These are phyloP conservation scores for Cystobasidiaceae sp. DNA, from an alignment of 1,284 basidiomycete species.

Conservation along the genomic window DNA sequence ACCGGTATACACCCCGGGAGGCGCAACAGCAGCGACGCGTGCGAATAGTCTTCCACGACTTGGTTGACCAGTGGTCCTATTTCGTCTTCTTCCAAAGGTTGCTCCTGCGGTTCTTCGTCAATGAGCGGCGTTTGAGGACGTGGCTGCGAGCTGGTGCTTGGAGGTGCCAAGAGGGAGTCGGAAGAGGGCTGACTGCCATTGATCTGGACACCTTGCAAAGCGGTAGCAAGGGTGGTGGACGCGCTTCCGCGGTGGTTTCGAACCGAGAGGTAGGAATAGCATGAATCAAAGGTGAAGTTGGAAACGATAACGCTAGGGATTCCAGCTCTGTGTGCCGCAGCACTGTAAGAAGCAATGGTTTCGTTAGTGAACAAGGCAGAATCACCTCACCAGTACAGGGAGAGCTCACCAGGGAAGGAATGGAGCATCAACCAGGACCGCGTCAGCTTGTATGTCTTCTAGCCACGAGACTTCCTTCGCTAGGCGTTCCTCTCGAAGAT, in stretches of 20 bases:
- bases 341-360: conserved; percentile 52
- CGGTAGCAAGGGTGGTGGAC: background rate
- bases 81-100: conserved; percentile 53
- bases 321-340: conserved; percentile 59
- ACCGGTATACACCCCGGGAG: conserved; percentile 69
- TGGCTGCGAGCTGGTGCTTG: conserved; percentile 28
- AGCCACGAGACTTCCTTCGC: conserved; percentile 57
- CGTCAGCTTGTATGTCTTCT: conserved; percentile 53
- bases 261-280: conserved; percentile 67
- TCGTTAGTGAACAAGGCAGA: background rate
- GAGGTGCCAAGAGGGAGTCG: too few species aligned
- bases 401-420: conserved; percentile 64
- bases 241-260: background rate
- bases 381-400: background rate
- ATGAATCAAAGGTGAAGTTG: conserved; percentile 75
- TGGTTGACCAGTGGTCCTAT: conserved; percentile 60
- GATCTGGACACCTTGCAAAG: conserved; percentile 3
- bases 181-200: background rate
- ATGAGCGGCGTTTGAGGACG: conserved; percentile 32
- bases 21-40: conserved; percentile 63
- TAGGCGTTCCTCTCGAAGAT: conserved; percentile 56
- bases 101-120: conserved; percentile 50
- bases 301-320: conserved; percentile 66
- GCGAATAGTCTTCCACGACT: conserved; percentile 61
- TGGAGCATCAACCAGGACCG: conserved; percentile 68